Percentiles rank a stretch among this genome's conserved stretches.
These are phyloP conservation scores for Trametes sanguinea DNA, from an alignment of 768 basidiomycete species.

Conservation along the genomic window DNA sequence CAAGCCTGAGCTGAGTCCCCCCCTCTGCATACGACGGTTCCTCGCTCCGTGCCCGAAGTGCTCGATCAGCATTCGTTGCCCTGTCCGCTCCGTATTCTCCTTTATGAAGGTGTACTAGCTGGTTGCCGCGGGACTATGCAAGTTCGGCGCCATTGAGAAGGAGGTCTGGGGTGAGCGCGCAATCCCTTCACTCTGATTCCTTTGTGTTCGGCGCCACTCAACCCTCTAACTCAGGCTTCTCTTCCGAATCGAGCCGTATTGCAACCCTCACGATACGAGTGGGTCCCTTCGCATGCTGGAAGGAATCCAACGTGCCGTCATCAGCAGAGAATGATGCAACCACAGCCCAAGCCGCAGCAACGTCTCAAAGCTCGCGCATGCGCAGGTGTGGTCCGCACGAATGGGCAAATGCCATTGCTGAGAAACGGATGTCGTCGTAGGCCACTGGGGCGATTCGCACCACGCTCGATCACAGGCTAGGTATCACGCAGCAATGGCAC, in stretches of 20 bases:
- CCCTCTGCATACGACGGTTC: constrained; percentile 1
- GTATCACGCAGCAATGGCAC: constrained; percentile 21
- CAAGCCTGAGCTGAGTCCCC: background rate
- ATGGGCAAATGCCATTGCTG: background rate
- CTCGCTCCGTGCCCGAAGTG: background rate
- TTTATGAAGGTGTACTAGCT: constrained; percentile 18
- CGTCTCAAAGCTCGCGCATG: background rate
- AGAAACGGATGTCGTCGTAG: too few relatives aligned
- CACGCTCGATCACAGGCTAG: constrained; percentile 11
- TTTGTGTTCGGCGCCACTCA: background rate
- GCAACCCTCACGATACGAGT: background rate
- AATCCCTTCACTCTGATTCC: background rate
- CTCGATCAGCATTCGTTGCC: constrained; percentile 14
- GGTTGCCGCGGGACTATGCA: constrained; percentile 2
- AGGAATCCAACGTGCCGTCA: background rate
- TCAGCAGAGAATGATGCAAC: background rate
- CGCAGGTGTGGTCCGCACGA: background rate
- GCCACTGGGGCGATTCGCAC: background rate
- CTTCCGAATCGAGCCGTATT: background rate
- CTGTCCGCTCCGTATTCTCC: constrained; percentile 20
- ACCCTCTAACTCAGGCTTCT: background rate
- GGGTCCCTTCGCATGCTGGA: background rate
- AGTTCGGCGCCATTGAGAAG: background rate
- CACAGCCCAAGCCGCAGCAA: background rate
- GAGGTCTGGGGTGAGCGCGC: background rate